These are phyloP conservation scores for Cymbopogon citratus DNA, from an alignment of 176 grass and related monocot genomes.

Conservation along the genomic window DNA sequence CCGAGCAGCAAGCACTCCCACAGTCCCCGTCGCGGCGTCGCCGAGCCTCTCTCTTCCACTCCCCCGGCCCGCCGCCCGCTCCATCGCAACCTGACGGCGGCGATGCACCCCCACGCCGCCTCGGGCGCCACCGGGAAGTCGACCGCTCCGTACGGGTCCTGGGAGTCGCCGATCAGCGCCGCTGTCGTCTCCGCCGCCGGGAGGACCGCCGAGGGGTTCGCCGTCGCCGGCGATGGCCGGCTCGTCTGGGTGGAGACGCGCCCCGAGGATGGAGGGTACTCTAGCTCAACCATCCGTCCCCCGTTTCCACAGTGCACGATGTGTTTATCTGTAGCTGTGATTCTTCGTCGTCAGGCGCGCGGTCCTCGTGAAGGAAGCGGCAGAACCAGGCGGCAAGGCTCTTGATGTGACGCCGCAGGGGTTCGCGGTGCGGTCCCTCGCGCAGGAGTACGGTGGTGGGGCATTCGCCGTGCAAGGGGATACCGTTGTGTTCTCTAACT, in stretches of 20 bases:
- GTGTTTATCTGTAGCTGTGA: neutral
- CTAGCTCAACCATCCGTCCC: neutral
- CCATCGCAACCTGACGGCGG: conserved; percentile 10
- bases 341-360: conserved; percentile 55
- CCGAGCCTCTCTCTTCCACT: neutral
- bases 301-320: neutral
- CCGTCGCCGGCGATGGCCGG: conserved; percentile 60
- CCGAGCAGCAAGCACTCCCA: neutral
- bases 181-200: conserved; percentile 61
- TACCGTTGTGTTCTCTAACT: conserved; percentile 68
- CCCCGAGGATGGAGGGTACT: conserved; percentile 80
- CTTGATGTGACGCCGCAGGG: conserved; percentile 53
- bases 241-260: conserved; percentile 83
- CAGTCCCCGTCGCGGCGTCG: neutral
- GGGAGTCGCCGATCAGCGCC: conserved; percentile 86
- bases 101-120: conserved; percentile 20
- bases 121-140: conserved; percentile 9
- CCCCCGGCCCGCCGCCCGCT: conserved; percentile 1
- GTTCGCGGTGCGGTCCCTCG: conserved; percentile 61
- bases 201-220: conserved; percentile 58
- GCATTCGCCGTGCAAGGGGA: conserved; percentile 54
- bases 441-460: conserved; percentile 70
- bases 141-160: conserved; percentile 69
- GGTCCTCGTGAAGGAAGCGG: conserved; percentile 66
- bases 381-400: conserved; percentile 8